Base-by-base conservation (phyloP, 169 alveolate genomes). In the Theileria sp. region DNA sequence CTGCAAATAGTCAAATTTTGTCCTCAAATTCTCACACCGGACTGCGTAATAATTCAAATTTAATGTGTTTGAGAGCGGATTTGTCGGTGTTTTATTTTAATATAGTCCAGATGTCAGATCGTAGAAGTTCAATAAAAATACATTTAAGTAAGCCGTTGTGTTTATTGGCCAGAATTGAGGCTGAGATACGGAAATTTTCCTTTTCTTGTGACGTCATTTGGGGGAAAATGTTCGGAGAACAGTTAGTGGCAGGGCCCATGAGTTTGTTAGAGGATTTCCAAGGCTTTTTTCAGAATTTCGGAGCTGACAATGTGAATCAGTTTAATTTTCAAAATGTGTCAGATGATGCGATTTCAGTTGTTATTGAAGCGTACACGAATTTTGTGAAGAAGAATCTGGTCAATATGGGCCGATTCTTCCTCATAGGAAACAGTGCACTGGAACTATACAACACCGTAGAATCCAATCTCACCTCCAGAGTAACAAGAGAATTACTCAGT, bases 371-470 rank as follows among this genome's bases (percentile, higher is more conserved):
- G 12, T 64, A 64, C 21, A 21, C 6, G 6, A 64, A 64, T 38
- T 26, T 28, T 38, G 72, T 64, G 49, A 64, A 64, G 72, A 64
- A 64, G 72, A 64, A 64, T 38, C 25, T 64, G 72, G 38, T 64
- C 25, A 64, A 64, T 38, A 64, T 64, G 72, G 32, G 72, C 19
- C 32, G 54, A 21, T 23, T n/a, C 51, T 64, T 64, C 19, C 21
- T 64, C 8, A 30, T 64, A 9, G 72, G 54, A 64, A 64, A 64
- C 51, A 15, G 25, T 0, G 72, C 51, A 8, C 38, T 64, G 13
- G 72, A 64, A 30, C 49, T 64, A 5, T 64, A 64, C 49, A 64
- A 64, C 23, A 4, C 72, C n/a, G 50, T 64, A n/a, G 72, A 64
- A 38, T 4, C 23, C 0, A 21, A 21, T 38, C 72, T 64, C 15